phyloP scores from a whole-genome alignment of 2,329 filamentous ascomycete genomes.

The Ophiocordyceps camponoti-floridani region DNA sequence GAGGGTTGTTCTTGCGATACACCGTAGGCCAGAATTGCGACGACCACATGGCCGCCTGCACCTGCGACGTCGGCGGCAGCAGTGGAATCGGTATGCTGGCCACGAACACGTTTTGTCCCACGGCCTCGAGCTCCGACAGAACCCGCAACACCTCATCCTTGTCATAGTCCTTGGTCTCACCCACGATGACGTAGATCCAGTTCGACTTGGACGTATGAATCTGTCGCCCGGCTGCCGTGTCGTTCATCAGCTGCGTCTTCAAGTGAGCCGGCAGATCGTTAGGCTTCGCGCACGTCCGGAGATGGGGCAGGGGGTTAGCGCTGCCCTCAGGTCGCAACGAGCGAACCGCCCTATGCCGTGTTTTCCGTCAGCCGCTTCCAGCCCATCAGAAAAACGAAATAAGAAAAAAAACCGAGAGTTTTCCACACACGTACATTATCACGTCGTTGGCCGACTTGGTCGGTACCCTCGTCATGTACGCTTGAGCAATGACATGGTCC shows the following conservation, averaged over 20 bases:
- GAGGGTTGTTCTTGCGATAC: conserved; percentile 75
- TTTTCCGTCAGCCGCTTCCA: conserved; percentile 7
- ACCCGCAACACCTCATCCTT: conserved; percentile 31
- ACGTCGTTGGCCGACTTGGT: conserved; percentile 54
- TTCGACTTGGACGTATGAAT: conserved; percentile 42
- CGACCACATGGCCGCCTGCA: conserved; percentile 60
- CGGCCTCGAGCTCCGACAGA: conserved; percentile 29
- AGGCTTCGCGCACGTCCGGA: conserved; percentile 60
- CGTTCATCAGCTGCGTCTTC: conserved; percentile 42
- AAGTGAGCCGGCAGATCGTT: conserved; percentile 48
- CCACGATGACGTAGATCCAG: conserved; percentile 40
- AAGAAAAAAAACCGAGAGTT: not conserved
- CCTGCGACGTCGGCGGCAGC: conserved; percentile 55
- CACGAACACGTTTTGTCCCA: conserved; percentile 37
- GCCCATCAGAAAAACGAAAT: too few relatives aligned
- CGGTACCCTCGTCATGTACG: conserved; percentile 55
- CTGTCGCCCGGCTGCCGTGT: conserved; percentile 31
- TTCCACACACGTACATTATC: conserved; percentile 36
- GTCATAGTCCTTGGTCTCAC: conserved; percentile 31
- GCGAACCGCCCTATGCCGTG: conserved; percentile 29
- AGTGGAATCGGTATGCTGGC: conserved; percentile 51
- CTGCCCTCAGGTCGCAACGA: conserved; percentile 38
- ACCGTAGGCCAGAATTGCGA: conserved; percentile 67
- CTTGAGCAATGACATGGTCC: conserved; percentile 38
- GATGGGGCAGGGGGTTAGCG: conserved; percentile 48